phyloP scores from a whole-genome alignment of 148 eudicot species.

The Cornus controversa region DNA sequence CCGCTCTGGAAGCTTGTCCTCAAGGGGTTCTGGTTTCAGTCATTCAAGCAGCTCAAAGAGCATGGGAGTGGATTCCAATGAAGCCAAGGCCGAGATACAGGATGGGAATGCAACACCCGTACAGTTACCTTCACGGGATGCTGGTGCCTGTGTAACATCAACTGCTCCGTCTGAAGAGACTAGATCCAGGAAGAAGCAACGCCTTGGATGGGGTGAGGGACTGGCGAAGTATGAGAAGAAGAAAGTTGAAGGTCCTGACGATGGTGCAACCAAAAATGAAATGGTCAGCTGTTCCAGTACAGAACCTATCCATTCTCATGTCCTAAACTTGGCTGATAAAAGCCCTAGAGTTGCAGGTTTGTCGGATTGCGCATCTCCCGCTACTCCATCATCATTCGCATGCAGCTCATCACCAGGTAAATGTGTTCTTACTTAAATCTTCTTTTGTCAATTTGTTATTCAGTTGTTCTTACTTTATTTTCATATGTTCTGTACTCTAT shows the following conservation, averaged over 20 bases:
- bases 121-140: constrained; percentile 57
- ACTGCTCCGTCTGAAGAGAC: constrained; percentile 51
- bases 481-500: too few species aligned
- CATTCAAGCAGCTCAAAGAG: constrained; percentile 69
- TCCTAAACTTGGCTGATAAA: constrained; percentile 44
- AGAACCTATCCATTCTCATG: constrained; percentile 39
- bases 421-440: neutral
- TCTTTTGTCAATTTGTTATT: too few species aligned
- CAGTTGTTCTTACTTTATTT: too few species aligned
- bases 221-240: constrained; percentile 93
- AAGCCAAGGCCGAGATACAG: constrained; percentile 39
- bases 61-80: constrained; percentile 44
- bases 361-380: constrained; percentile 76
- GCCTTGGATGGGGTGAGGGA: constrained; percentile 97
- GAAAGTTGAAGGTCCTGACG: constrained; percentile 73
- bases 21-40: constrained; percentile 64
- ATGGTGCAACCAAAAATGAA: constrained; percentile 39
- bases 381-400: constrained; percentile 73
- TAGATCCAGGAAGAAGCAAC: constrained; percentile 71
- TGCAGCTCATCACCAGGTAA: constrained; percentile 92
- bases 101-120: constrained; percentile 3
- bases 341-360: constrained; percentile 53
- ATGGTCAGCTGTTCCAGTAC: constrained; percentile 20
- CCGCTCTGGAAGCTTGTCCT: constrained; percentile 70
- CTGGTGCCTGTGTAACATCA: constrained; percentile 34